These are phyloP conservation scores for Fusarium coicis DNA, from an alignment of 2,329 filamentous ascomycete species.

Conservation along the genomic window DNA sequence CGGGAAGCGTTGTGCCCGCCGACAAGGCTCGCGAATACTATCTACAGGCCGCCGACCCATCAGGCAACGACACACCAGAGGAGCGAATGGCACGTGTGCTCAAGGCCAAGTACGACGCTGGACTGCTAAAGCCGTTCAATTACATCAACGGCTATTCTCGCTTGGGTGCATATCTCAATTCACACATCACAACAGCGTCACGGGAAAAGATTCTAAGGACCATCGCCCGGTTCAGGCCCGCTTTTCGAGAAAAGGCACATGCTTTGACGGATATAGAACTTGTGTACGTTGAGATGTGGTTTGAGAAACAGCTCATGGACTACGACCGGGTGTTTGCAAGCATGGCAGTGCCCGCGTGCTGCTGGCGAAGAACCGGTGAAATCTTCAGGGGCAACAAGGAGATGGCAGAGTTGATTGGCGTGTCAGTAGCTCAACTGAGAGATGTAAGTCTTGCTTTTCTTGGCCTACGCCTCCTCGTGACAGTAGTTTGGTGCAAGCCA, in stretches of 20 bases:
- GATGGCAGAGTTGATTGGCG: constrained; percentile 96
- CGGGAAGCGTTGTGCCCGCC: constrained; percentile 69
- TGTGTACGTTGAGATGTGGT: constrained; percentile 98
- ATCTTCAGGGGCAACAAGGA: constrained; percentile 98
- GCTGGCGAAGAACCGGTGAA: constrained; percentile 95
- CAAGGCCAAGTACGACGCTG: constrained; percentile 95
- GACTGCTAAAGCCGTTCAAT: constrained; percentile 95
- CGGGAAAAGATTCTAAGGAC: constrained; percentile 93
- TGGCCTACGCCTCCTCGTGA: constrained; percentile 12
- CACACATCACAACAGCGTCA: constrained; percentile 81
- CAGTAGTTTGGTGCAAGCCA: constrained; percentile 1
- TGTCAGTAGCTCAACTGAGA: constrained; percentile 88
- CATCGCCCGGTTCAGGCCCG: constrained; percentile 91
- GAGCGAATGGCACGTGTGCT: constrained; percentile 95
- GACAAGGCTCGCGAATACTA: constrained; percentile 92
- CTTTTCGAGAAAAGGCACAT: constrained; percentile 95
- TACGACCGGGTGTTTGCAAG: constrained; percentile 98
- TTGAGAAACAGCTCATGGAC: constrained; percentile 94
- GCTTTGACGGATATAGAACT: constrained; percentile 92
- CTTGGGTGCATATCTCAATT: constrained; percentile 90
- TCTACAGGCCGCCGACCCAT: constrained; percentile 94
- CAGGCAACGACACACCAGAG: constrained; percentile 84
- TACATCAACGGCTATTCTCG: constrained; percentile 96
- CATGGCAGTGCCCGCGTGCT: constrained; percentile 98
- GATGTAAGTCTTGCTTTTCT: constrained; percentile 72